Evolutionary conservation across 2,329 filamentous ascomycete species (phyloP).

Genomic region (Herpotrichia juniperi): DNA sequence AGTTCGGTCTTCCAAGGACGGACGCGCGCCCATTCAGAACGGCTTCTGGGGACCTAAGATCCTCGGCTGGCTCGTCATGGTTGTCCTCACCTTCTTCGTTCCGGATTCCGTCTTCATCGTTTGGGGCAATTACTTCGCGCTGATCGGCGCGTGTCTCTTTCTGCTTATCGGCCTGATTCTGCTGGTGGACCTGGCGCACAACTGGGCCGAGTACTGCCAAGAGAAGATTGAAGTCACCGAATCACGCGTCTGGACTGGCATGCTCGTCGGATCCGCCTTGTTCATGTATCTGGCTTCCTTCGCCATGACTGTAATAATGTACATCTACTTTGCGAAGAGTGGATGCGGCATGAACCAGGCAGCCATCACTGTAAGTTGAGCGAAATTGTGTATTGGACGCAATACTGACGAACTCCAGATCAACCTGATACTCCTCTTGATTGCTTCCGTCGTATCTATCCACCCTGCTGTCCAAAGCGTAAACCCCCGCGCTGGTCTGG

Average conservation of each 20-base stretch:
- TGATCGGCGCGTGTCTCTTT: conserved; percentile 89
- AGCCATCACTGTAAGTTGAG: conserved; percentile 73
- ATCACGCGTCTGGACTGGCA: conserved; percentile 79
- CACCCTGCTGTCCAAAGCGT: conserved; percentile 89
- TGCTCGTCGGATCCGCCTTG: conserved; percentile 90
- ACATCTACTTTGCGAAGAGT: conserved; percentile 86
- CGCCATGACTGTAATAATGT: conserved; percentile 95
- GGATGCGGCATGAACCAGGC: conserved; percentile 96
- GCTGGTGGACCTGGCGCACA: conserved; percentile 92
- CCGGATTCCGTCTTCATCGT: conserved; percentile 93
- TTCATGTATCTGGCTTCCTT: conserved; percentile 92
- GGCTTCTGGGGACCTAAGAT: conserved; percentile 99
- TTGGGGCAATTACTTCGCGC: conserved; percentile 93
- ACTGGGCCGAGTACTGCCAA: conserved; percentile 96
- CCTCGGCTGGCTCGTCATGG: conserved; percentile 82
- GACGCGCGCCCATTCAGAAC: conserved; percentile 88
- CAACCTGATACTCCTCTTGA: conserved; percentile 83
- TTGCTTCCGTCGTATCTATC: conserved; percentile 82
- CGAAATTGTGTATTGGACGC: too few relatives aligned
- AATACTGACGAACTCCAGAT: conserved; percentile 52
- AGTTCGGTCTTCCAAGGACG: conserved; percentile 84
- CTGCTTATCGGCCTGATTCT: conserved; percentile 90
- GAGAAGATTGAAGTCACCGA: conserved; percentile 90
- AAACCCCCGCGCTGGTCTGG: conserved; percentile 91
- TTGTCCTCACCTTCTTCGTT: conserved; percentile 93